phyloP scores from a whole-genome alignment of 2,329 filamentous ascomycete species.

The Elsinoe australis region DNA sequence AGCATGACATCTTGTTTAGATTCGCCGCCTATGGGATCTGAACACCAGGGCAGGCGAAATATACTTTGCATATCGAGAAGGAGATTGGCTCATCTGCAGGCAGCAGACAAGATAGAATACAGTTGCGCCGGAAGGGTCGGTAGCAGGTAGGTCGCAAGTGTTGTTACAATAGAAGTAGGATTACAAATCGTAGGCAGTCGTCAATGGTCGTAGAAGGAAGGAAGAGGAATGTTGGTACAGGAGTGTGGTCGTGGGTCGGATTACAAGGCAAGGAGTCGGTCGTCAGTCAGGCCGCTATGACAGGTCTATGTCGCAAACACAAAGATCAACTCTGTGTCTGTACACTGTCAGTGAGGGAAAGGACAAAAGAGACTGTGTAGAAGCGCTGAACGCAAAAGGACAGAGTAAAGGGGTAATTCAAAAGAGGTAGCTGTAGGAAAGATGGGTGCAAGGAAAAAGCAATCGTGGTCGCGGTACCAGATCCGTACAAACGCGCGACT shows the following conservation, averaged over 20 bases:
- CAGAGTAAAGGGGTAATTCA: conserved; percentile 9
- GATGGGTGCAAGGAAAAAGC: conserved; percentile 10
- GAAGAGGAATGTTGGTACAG: conserved; percentile 7
- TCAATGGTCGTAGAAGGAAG: conserved; percentile 17
- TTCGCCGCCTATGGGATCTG: conserved; percentile 31
- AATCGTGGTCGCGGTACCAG: conserved; percentile 3
- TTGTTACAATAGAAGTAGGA: conserved; percentile 7
- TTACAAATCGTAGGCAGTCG: conserved; percentile 17
- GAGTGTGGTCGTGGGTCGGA: not conserved
- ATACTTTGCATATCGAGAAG: conserved; percentile 40
- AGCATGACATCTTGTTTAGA: conserved; percentile 39
- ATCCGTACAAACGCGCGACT: conserved; percentile 4
- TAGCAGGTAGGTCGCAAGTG: not conserved
- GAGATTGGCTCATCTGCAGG: conserved; percentile 15
- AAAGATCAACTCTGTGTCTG: conserved; percentile 18
- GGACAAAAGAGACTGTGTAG: conserved; percentile 15
- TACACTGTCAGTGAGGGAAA: not conserved
- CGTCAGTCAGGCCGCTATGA: conserved; percentile 15
- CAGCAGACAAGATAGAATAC: conserved; percentile 11
- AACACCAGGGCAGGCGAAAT: conserved; percentile 45
- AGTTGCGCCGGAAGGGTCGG: conserved; percentile 12
- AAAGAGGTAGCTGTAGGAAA: conserved; percentile 3
- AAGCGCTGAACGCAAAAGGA: not conserved
- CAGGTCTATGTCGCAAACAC: conserved; percentile 10
- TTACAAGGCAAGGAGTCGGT: conserved; percentile 8